These are phyloP conservation scores for Wickerhamiella brachini DNA, from an alignment of 805 yeast species.

Conservation along the genomic window DNA sequence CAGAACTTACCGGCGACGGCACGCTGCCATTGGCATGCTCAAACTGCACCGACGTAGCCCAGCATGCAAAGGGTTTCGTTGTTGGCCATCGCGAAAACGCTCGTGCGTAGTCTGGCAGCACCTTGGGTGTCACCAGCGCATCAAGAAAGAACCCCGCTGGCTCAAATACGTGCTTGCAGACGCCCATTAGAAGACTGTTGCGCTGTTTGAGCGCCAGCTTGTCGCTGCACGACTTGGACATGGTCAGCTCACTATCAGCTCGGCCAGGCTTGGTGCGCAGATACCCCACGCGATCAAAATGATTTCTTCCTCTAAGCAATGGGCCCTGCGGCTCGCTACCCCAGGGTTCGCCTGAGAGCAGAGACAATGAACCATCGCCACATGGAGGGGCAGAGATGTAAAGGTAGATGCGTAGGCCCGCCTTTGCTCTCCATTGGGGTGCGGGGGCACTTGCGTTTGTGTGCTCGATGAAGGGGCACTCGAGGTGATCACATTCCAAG, in stretches of 20 bases:
- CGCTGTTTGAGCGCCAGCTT: constrained; percentile 54
- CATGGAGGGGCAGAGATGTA: constrained; percentile 73
- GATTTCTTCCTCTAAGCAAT: constrained; percentile 14
- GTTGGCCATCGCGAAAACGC: constrained; percentile 21
- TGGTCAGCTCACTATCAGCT: constrained; percentile 53
- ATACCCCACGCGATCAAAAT: constrained; percentile 31
- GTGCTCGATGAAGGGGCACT: constrained; percentile 28
- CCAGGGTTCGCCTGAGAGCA: constrained; percentile 16
- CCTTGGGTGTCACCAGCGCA: constrained; percentile 20
- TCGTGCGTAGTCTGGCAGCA: constrained; percentile 18
- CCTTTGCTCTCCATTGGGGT: not conserved
- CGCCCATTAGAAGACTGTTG: constrained; percentile 24
- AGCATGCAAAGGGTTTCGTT: constrained; percentile 7
- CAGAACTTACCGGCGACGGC: constrained; percentile 11
- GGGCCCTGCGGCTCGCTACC: constrained; percentile 4
- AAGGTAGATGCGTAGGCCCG: constrained; percentile 35
- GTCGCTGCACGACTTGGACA: constrained; percentile 83
- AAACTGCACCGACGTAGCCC: constrained; percentile 6
- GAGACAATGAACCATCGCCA: constrained; percentile 72
- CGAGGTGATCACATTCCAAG: constrained; percentile 17
- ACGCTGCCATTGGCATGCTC: constrained; percentile 4
- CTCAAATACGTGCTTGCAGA: constrained; percentile 15
- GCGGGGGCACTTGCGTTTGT: constrained; percentile 4
- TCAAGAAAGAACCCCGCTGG: constrained; percentile 17
- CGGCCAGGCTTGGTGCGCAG: constrained; percentile 93